A percentile compares a stretch with the other conserved stretches of the same genome.
phyloP scores from a whole-genome alignment of 2,329 filamentous ascomycete species.

The Claviceps monticola region DNA sequence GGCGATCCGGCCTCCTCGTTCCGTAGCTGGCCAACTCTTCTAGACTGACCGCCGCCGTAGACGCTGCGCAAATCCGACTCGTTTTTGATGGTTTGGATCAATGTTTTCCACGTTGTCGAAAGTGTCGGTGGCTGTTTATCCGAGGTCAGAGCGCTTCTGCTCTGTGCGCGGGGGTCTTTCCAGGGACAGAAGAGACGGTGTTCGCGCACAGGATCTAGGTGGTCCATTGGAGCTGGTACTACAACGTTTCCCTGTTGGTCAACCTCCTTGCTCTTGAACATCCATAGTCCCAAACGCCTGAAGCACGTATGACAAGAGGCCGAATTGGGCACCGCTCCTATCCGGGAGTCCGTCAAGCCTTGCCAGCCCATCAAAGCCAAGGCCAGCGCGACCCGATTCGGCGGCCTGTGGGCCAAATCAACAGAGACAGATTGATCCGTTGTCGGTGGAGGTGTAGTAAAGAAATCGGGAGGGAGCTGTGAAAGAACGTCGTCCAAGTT shows the following conservation, averaged over 20 bases:
- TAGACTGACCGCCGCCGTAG: conserved; percentile 18
- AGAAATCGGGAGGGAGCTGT: conserved; percentile 41
- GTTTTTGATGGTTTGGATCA: conserved; percentile 42
- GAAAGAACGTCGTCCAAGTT: conserved; percentile 34
- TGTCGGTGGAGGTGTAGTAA: conserved; percentile 27
- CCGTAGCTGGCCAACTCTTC: conserved; percentile 10
- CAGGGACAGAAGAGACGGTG: conserved; percentile 79
- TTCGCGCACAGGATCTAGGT: conserved; percentile 55
- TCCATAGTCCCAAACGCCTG: conserved; percentile 80
- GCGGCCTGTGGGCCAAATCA: conserved; percentile 13
- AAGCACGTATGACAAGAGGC: conserved; percentile 77
- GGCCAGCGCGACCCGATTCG: conserved; percentile 50
- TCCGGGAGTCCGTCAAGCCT: conserved; percentile 39
- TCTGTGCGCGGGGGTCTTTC: conserved; percentile 52
- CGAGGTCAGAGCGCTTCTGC: conserved; percentile 19
- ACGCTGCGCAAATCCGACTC: conserved; percentile 37
- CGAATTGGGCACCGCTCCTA: conserved; percentile 53
- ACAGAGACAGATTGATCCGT: conserved; percentile 12
- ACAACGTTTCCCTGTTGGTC: conserved; percentile 38
- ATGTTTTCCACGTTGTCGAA: conserved; percentile 39
- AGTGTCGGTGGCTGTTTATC: conserved; percentile 17
- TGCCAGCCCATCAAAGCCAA: conserved; percentile 68
- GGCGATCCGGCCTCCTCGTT: neutral
- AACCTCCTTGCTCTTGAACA: conserved; percentile 68
- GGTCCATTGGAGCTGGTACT: conserved; percentile 47